Evolutionary conservation across 2,329 filamentous ascomycete genomes (phyloP), one percentile per base, ranked within the genome.

Genomic region (Talaromyces amestolkiae): DNA sequence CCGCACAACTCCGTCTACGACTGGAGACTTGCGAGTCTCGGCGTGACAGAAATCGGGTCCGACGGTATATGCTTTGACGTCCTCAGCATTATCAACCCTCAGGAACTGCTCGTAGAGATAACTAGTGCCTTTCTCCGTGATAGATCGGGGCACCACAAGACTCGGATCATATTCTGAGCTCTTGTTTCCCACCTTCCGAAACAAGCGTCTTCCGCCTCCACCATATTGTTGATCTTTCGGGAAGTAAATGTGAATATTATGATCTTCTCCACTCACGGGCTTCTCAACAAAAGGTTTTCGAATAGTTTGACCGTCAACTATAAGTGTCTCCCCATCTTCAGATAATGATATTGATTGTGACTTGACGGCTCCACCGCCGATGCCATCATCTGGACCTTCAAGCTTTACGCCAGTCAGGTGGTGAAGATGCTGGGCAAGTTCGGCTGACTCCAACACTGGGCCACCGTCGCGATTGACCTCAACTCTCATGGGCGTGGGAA

Each of bases 231-330:
- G 75, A 67, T 78, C 77, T 68, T 89, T 91, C 24, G 94, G 92
- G 73, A 96, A 98, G 80, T 98, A 99, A 64, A 99, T 97, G 79
- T 96, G 91, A 72, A 99, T 97, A 76, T 99, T 99, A 80, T 99
- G 95, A 73, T 99, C 94, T 79, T 99, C 95, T 39, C 95, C 95
- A 74, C 92, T 97, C n/a, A 93, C 93, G 0, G 95, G 95, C 77
- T 99, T 99, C 76, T 99, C 95, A 43, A 99, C 95, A 74, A 99
- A 99, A 0, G 95, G 95, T 75, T 99, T 99, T 71, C 86, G 89
- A 54, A 99, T 84, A 3, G 88, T 78, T 47, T 86, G 84, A 11
- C 94, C 95, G 75, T 99, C 94, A 10, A 99, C 94, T 49, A 90
- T 87, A 63, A 99, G 84, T 4, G 91, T 89, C 74, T 99, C 93